These are phyloP conservation scores for Saccharum officinarum DNA, from an alignment of 176 grass and related monocot species.

Conservation along the genomic window DNA sequence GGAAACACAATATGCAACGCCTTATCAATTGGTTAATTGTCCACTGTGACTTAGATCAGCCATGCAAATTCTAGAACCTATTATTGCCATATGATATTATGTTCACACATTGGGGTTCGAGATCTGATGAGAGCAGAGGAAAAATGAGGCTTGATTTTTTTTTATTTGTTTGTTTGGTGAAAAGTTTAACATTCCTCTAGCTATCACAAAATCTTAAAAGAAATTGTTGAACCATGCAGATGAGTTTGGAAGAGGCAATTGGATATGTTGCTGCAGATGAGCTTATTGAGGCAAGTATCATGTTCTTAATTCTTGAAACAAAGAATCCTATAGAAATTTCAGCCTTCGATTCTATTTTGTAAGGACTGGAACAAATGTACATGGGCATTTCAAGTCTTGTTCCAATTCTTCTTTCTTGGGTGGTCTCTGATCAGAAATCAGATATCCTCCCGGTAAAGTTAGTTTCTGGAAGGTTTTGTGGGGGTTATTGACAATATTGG, in stretches of 20 bases:
- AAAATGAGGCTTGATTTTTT: neutral
- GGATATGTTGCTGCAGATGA: slow-evolving; percentile 99
- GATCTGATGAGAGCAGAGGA: neutral
- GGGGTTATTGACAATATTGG: neutral
- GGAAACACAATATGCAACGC: neutral
- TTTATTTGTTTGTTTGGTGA: slow-evolving; percentile 8
- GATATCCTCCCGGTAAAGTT: neutral
- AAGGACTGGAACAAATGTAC: slow-evolving; percentile 6
- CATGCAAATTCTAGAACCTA: slow-evolving; percentile 8
- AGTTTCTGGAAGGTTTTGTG: neutral
- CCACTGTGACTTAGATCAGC: neutral
- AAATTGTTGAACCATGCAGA: slow-evolving; percentile 61
- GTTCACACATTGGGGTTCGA: neutral
- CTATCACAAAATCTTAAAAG: slow-evolving; percentile 24
- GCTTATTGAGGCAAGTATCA: slow-evolving; percentile 88
- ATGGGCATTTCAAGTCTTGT: slow-evolving; percentile 12
- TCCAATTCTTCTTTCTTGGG: neutral
- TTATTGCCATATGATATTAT: neutral
- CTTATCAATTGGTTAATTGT: neutral
- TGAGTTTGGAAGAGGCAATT: slow-evolving; percentile 98
- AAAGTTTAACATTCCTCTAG: slow-evolving; percentile 8
- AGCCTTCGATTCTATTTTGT: neutral
- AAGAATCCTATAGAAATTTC: neutral
- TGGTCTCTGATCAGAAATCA: neutral
- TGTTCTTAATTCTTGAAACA: slow-evolving; percentile 17